A percentile compares a stretch with the other conserved stretches of the same genome.
Evolutionary conservation across 805 yeast genomes (phyloP).

Genomic region (Lipomyces oligophaga): DNA sequence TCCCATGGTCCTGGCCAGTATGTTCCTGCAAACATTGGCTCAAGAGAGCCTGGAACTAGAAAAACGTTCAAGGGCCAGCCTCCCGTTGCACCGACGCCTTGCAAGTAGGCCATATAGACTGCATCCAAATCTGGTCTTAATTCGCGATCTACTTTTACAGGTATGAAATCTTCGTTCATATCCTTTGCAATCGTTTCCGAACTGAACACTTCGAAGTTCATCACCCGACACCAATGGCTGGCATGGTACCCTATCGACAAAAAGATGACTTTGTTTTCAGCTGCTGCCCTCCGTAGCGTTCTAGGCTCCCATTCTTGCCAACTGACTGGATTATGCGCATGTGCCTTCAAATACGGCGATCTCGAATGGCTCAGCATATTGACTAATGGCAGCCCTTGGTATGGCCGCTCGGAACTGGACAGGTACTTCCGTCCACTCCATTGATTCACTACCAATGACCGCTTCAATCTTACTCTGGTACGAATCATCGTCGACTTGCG

Average conservation of each 20-base stretch:
- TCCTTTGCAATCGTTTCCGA: conserved; percentile 32
- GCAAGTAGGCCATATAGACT: conserved; percentile 41
- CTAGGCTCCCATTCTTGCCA: conserved; percentile 41
- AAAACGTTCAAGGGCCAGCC: conserved; percentile 44
- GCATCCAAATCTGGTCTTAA: conserved; percentile 42
- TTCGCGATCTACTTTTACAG: conserved; percentile 40
- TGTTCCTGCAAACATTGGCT: conserved; percentile 41
- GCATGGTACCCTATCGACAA: conserved; percentile 40
- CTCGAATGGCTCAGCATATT: conserved; percentile 19
- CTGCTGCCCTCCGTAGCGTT: conserved; percentile 35
- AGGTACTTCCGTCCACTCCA: too few species aligned
- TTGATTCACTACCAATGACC: too few species aligned
- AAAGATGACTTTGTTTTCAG: conserved; percentile 38
- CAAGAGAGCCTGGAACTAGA: conserved; percentile 37
- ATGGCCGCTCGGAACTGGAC: too few species aligned
- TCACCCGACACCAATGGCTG: conserved; percentile 41
- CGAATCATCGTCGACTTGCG: too few species aligned
- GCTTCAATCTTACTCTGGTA: too few species aligned
- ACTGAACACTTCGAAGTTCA: conserved; percentile 38
- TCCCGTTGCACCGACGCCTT: conserved; percentile 35
- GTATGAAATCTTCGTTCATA: conserved; percentile 37
- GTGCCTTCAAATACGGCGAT: conserved; percentile 27
- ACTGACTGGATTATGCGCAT: conserved; percentile 36
- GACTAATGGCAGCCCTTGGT: conserved; percentile 24
- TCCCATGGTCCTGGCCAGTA: conserved; percentile 40